phyloP scores from a whole-genome alignment of 768 basidiomycete species.

The Phanerodontia chrysosporium region DNA sequence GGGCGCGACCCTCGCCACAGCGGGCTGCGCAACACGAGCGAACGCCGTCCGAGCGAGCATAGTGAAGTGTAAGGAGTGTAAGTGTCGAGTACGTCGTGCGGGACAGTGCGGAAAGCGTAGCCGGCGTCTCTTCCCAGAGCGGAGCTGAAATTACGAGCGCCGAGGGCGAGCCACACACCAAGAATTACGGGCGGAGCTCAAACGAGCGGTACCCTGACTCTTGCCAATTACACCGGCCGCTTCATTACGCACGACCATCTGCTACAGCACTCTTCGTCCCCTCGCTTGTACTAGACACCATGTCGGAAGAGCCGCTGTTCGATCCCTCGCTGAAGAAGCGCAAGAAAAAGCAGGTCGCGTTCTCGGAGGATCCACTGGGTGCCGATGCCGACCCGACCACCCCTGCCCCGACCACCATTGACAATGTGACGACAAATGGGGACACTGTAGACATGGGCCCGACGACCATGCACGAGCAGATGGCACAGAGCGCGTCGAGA shows the following conservation, averaged over 20 bases:
- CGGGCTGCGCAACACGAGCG: slow-evolving; percentile 40
- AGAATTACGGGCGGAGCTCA: background rate
- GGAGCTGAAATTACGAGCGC: background rate
- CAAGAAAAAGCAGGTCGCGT: slow-evolving; percentile 85
- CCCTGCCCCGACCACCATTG: slow-evolving; percentile 71
- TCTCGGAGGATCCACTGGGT: slow-evolving; percentile 79
- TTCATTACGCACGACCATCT: slow-evolving; percentile 8
- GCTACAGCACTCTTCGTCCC: background rate
- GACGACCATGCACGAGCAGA: slow-evolving; percentile 69
- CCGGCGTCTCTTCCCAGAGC: slow-evolving; percentile 6
- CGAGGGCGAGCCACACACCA: background rate
- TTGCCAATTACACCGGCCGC: background rate
- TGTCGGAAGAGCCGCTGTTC: slow-evolving; percentile 73
- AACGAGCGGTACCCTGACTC: background rate
- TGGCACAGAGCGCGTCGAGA: slow-evolving; percentile 47
- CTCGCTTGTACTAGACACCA: slow-evolving; percentile 18
- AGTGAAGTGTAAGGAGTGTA: slow-evolving; percentile 14
- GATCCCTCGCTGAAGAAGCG: slow-evolving; percentile 77
- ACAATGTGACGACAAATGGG: slow-evolving; percentile 63
- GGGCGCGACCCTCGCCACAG: slow-evolving; percentile 35
- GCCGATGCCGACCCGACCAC: slow-evolving; percentile 70
- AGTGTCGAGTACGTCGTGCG: slow-evolving; percentile 21
- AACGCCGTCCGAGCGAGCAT: slow-evolving; percentile 52
- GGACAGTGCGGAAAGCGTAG: slow-evolving; percentile 21
- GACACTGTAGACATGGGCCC: slow-evolving; percentile 76